phyloP scores from a whole-genome alignment of 2,329 filamentous ascomycete genomes.

The Diaporthe aspalathi region DNA sequence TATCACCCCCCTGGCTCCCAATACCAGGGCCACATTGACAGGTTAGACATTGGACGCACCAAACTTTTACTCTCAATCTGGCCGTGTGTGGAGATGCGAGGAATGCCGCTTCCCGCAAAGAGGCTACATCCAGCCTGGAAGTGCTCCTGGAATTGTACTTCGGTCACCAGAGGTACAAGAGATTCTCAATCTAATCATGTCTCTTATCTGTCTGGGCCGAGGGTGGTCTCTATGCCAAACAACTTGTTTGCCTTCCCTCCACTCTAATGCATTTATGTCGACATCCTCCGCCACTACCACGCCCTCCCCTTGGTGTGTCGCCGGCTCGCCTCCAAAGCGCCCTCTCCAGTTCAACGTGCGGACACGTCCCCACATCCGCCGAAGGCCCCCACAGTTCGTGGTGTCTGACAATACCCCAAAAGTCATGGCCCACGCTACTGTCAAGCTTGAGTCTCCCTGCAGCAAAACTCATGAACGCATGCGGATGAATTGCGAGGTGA shows the following conservation, averaged over 20 bases:
- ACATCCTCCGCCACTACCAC: slow-evolving; percentile 10
- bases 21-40: too few relatives aligned
- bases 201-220: slow-evolving; percentile 39
- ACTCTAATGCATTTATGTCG: slow-evolving; percentile 40
- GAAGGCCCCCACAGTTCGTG: slow-evolving; percentile 2
- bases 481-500: slow-evolving; percentile 7
- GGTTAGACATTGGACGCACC: not conserved
- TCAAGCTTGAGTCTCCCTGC: slow-evolving; percentile 26
- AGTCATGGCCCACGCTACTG: slow-evolving; percentile 20
- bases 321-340: slow-evolving; percentile 2
- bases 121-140: not conserved
- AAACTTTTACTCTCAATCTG: not conserved
- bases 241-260: slow-evolving; percentile 37
- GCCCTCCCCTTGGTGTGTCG: slow-evolving; percentile 1
- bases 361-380: not conserved
- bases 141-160: too few relatives aligned
- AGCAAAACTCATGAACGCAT: slow-evolving; percentile 29
- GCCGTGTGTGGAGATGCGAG: not conserved
- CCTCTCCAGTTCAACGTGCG: not conserved
- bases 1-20: not conserved
- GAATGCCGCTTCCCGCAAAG: not conserved
- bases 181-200: slow-evolving; percentile 39
- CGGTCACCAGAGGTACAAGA: not conserved
- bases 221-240: slow-evolving; percentile 41
- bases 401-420: slow-evolving; percentile 19